phyloP scores from a whole-genome alignment of 2,329 filamentous ascomycete species.

The Chrysoporthe deuterocubensis region DNA sequence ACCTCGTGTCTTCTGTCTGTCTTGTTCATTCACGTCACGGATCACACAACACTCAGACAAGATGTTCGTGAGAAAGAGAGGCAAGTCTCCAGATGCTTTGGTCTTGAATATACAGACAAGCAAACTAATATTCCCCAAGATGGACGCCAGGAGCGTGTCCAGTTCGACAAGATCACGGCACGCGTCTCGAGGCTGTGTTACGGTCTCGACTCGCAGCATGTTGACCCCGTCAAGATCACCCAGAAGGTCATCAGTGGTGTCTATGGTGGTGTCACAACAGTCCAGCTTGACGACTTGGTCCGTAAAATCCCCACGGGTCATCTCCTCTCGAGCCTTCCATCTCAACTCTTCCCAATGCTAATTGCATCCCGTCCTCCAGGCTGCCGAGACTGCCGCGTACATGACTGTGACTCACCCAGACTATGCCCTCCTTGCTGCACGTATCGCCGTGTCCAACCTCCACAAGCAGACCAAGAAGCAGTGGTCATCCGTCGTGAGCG shows the following conservation, averaged over 20 bases:
- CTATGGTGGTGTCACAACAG: constrained; percentile 95
- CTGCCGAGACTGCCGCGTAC: constrained; percentile 97
- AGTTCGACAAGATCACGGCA: constrained; percentile 99
- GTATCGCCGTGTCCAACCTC: constrained; percentile 98
- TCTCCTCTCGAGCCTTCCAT: too few species aligned
- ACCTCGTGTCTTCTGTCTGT: background rate
- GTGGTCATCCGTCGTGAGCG: constrained; percentile 92
- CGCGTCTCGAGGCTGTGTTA: constrained; percentile 98
- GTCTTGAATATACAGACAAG: background rate
- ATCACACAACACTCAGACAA: constrained; percentile 36
- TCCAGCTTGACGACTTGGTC: constrained; percentile 96
- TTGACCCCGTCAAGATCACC: constrained; percentile 96
- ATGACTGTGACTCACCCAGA: constrained; percentile 99
- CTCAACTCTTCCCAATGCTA: constrained; percentile 1
- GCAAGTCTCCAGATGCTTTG: constrained; percentile 46
- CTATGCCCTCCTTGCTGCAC: constrained; percentile 96
- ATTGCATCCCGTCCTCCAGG: constrained; percentile 55
- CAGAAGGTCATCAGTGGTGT: constrained; percentile 99
- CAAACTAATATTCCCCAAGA: constrained; percentile 57
- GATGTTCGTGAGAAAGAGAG: constrained; percentile 69
- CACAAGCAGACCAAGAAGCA: constrained; percentile 99
- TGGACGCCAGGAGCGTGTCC: constrained; percentile 98
- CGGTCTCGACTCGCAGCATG: constrained; percentile 90
- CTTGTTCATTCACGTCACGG: constrained; percentile 6
- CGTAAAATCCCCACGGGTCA: constrained; percentile 42